Evolutionary conservation across 1,139 yeast species (phyloP).

Genomic region (Saccharomycopsis crataegensis): DNA sequence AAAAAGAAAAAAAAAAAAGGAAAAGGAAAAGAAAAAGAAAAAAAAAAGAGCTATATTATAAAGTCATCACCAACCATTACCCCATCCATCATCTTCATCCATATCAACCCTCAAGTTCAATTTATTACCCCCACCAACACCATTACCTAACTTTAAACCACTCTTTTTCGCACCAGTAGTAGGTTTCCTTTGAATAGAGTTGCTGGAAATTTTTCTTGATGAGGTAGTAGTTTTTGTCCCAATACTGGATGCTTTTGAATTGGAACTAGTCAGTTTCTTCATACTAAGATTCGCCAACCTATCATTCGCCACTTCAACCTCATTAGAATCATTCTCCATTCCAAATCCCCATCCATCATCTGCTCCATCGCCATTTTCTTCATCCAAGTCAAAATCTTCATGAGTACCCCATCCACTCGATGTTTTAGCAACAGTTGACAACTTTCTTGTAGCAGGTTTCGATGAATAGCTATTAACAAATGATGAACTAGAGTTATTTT

Average conservation of each 20-base stretch:
- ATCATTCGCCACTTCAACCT: constrained; percentile 4
- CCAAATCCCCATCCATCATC: constrained; percentile 19
- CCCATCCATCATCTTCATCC: constrained; percentile 51
- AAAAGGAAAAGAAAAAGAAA: too few relatives aligned
- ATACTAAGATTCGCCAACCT: background rate
- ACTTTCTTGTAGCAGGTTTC: background rate
- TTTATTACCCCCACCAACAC: constrained; percentile 8
- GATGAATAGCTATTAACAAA: background rate
- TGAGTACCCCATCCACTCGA: background rate
- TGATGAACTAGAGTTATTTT: background rate
- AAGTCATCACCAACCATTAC: constrained; percentile 37
- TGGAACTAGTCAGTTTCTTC: constrained; percentile 7
- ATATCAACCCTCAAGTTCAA: constrained; percentile 36
- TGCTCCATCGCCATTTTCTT: constrained; percentile 18
- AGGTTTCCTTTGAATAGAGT: background rate
- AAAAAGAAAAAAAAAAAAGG: too few relatives aligned
- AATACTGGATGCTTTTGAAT: constrained; percentile 8
- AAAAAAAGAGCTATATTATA: background rate
- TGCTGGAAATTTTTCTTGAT: background rate
- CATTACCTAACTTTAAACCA: constrained; percentile 23
- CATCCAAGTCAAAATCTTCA: constrained; percentile 20
- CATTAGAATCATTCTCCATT: constrained; percentile 18
- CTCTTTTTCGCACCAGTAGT: background rate
- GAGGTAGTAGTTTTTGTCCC: background rate
- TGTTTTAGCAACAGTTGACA: background rate